phyloP scores from a whole-genome alignment of 306 rosid species.

The Astragalus membranaceus region DNA sequence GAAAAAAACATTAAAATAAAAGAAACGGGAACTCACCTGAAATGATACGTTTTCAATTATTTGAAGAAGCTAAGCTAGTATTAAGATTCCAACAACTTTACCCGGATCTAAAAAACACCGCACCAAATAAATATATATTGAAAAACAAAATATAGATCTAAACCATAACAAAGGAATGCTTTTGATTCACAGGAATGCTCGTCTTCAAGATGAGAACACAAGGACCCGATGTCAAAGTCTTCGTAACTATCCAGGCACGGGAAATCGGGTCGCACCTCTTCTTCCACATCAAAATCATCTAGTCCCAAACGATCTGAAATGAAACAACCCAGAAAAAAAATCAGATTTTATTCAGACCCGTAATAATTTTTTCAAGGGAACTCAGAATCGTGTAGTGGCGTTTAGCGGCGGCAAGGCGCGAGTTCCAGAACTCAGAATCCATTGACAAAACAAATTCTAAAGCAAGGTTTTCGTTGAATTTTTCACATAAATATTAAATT shows the following conservation, averaged over 20 bases:
- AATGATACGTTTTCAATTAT: constrained; percentile 2
- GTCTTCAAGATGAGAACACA: constrained; percentile 90
- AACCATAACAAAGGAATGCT: constrained; percentile 18
- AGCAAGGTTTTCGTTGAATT: background rate
- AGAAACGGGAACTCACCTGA: too few species aligned
- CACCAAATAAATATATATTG: background rate
- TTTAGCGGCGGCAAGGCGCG: too few species aligned
- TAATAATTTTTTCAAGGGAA: background rate
- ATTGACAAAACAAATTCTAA: background rate
- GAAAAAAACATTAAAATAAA: too few species aligned
- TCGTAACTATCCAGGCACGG: constrained; percentile 86
- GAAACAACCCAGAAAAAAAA: background rate
- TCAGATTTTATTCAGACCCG: constrained; percentile 19
- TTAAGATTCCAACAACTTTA: background rate
- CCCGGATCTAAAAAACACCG: constrained; percentile 9
- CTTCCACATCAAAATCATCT: constrained; percentile 82
- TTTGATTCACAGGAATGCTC: constrained; percentile 85
- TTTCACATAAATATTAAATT: constrained; percentile 7
- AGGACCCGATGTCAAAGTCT: constrained; percentile 77
- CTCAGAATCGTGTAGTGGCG: too few species aligned
- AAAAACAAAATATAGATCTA: constrained; percentile 15
- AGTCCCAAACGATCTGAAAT: constrained; percentile 91
- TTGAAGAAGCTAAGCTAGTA: background rate
- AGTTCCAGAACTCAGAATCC: too few species aligned
- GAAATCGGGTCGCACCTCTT: constrained; percentile 82